These are phyloP conservation scores for Chaetomium cochliodes DNA, from an alignment of 495 filamentous ascomycete genomes.

Conservation along the genomic window DNA sequence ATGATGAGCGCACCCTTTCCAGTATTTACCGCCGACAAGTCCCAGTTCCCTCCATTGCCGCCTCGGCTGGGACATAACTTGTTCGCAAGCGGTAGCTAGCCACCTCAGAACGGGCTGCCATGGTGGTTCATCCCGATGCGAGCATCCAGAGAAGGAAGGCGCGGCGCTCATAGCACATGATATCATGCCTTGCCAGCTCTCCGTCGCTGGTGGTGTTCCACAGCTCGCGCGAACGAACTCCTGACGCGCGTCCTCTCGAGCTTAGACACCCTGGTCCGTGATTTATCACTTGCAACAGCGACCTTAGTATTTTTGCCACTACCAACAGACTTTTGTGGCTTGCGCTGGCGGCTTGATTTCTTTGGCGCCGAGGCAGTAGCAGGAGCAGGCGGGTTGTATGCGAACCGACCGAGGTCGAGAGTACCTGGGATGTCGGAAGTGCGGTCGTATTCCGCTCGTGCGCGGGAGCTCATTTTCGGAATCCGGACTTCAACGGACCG, in stretches of 20 bases:
- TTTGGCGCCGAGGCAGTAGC: background rate
- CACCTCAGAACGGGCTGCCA: background rate
- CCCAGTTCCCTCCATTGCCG: background rate
- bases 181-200: background rate
- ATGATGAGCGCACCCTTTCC: background rate
- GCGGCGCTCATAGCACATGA: background rate
- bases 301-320: background rate
- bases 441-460: background rate
- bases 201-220: constrained; percentile 1
- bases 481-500: background rate
- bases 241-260: background rate
- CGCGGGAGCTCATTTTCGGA: background rate
- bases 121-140: background rate
- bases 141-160: background rate
- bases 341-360: background rate
- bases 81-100: background rate
- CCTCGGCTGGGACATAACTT: background rate
- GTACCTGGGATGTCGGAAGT: background rate
- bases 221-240: constrained; percentile 14
- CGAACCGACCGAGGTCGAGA: constrained; percentile 4
- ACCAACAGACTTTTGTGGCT: background rate
- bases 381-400: background rate
- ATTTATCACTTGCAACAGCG: background rate
- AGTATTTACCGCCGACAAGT: background rate
- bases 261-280: background rate